Conservation (phyloP, 2,329 filamentous ascomycete genomes). For the Apiospora saccharicola region DNA sequence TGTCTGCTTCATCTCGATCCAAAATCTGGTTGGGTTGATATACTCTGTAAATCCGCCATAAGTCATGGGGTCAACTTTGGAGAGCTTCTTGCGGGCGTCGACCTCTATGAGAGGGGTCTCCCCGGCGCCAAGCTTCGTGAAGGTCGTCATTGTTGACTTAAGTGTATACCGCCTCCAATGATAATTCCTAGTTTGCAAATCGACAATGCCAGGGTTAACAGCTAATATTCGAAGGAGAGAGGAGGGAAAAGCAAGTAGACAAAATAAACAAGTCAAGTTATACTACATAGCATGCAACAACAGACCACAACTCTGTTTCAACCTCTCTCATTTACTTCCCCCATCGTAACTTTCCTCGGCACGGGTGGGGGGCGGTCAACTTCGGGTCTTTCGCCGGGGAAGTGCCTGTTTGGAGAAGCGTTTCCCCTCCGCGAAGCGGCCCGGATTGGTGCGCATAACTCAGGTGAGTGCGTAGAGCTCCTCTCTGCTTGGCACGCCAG, state of each 20-base stretch:
- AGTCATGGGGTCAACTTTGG: conserved; percentile 80
- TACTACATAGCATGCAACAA: background rate
- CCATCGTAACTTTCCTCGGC: conserved; percentile 9
- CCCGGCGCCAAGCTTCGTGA: conserved; percentile 69
- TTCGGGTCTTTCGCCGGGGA: conserved; percentile 16
- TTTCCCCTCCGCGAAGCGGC: conserved; percentile 13
- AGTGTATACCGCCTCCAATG: background rate
- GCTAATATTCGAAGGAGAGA: background rate
- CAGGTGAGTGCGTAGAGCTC: background rate
- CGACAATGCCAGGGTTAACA: background rate
- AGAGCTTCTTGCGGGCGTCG: conserved; percentile 69
- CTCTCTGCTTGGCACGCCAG: conserved; percentile 8
- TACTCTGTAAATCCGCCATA: conserved; percentile 88
- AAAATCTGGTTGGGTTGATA: conserved; percentile 15
- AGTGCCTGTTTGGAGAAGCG: conserved; percentile 18
- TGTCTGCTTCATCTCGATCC: background rate
- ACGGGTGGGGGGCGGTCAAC: conserved; percentile 18
- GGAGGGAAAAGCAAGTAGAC: background rate
- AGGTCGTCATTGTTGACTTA: conserved; percentile 68
- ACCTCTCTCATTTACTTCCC: background rate
- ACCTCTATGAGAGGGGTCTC: conserved; percentile 71
- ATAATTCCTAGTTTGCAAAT: background rate
- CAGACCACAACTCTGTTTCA: background rate
- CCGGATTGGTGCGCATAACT: conserved; percentile 22
- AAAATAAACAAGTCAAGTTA: background rate